Evolutionary conservation across 2,329 filamentous ascomycete species (phyloP).

Genomic region (Calonectria pteridis): DNA sequence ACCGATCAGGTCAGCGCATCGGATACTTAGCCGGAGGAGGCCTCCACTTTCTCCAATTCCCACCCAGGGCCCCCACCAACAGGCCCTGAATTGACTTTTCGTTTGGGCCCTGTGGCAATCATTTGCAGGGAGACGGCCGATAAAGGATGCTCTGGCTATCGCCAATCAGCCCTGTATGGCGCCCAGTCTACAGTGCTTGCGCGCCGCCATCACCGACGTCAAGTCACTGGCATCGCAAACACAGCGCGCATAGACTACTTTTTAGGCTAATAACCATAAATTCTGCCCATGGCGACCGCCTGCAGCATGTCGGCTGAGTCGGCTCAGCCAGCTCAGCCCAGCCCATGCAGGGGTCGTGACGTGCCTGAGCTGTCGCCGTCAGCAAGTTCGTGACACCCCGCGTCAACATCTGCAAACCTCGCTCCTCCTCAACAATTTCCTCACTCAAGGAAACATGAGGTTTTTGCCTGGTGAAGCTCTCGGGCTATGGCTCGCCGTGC

Average conservation of each 20-base stretch:
- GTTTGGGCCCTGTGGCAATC: background rate
- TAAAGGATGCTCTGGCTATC: background rate
- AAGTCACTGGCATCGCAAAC: background rate
- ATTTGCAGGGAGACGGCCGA: background rate
- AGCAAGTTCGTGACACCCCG: conserved; percentile 4
- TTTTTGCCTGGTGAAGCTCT: background rate
- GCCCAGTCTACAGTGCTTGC: background rate
- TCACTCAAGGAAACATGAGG: background rate
- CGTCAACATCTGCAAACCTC: background rate
- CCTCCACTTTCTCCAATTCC: conserved; percentile 5
- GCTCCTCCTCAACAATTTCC: background rate
- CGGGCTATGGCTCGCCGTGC: background rate
- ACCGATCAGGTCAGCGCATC: background rate
- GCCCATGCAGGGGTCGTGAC: conserved; percentile 2
- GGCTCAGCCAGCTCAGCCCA: background rate
- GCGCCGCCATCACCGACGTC: background rate
- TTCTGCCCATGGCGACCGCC: background rate
- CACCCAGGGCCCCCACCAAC: background rate
- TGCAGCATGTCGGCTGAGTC: background rate
- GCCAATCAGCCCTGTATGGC: no score
- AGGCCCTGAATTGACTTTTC: background rate
- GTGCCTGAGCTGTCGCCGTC: background rate
- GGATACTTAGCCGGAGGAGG: background rate
- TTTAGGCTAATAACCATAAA: conserved; percentile 9
- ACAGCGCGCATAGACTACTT: background rate